phyloP scores from a whole-genome alignment of 441 rosid species.

The Corymbia citriodora region DNA sequence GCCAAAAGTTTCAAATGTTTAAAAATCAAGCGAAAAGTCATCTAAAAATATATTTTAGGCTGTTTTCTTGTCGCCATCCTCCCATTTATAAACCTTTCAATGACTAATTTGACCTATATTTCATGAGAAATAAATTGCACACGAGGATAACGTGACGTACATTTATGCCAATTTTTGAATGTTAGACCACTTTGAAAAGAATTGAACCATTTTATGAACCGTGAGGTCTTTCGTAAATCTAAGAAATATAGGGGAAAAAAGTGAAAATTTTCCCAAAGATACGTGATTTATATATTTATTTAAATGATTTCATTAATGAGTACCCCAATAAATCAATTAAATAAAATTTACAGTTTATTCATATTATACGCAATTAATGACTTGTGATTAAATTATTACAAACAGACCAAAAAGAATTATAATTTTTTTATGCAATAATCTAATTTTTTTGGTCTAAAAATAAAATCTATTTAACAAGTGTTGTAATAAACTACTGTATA shows the following conservation, averaged over 20 bases:
- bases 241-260: not conserved
- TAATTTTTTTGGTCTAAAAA: no score
- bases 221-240: not conserved
- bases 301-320: not conserved
- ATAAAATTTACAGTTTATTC: not conserved
- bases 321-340: not conserved
- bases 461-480: not conserved
- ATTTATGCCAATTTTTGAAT: not conserved
- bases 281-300: no score
- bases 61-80: not conserved
- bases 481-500: not conserved
- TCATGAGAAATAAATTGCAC: not conserved
- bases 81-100: not conserved
- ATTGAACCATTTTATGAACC: no score
- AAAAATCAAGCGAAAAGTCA: not conserved
- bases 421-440: no score
- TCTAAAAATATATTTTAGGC: not conserved
- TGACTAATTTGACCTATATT: not conserved
- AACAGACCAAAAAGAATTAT: no score
- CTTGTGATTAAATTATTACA: not conserved
- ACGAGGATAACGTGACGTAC: not conserved
- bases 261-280: not conserved
- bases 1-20: not conserved
- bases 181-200: accelerated
- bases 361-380: not conserved